phyloP scores from a whole-genome alignment of 2,329 filamentous ascomycete species.

The Trichoderma breve region DNA sequence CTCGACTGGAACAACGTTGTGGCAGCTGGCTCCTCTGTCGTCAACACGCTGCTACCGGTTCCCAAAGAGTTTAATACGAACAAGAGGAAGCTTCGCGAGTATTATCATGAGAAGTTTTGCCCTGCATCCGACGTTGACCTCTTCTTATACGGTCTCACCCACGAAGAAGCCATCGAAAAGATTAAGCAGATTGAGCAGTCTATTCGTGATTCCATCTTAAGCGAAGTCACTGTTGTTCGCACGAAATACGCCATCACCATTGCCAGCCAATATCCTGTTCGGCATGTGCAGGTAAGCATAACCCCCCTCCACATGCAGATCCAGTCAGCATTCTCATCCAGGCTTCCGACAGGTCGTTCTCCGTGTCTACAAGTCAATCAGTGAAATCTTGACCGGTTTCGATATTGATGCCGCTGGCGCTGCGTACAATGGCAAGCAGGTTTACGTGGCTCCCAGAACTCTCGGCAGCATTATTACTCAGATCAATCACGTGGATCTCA shows the following conservation, averaged over 20 bases:
- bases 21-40: constrained; percentile 75
- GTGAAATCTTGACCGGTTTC: constrained; percentile 83
- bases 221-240: constrained; percentile 79
- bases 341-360: constrained; percentile 65
- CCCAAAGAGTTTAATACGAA: constrained; percentile 59
- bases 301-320: not conserved
- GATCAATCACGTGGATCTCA: constrained; percentile 75
- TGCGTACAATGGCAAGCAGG: constrained; percentile 76
- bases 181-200: constrained; percentile 76
- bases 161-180: constrained; percentile 76
- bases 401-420: constrained; percentile 83
- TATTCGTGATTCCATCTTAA: constrained; percentile 73
- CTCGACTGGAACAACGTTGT: constrained; percentile 82
- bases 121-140: constrained; percentile 85
- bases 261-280: constrained; percentile 76
- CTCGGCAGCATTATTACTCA: constrained; percentile 79
- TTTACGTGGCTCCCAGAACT: constrained; percentile 75
- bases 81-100: constrained; percentile 64
- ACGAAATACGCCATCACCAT: constrained; percentile 89
- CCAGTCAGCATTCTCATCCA: not conserved
- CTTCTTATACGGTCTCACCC: constrained; percentile 76
- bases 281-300: constrained; percentile 64
- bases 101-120: constrained; percentile 78
- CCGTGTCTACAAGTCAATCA: constrained; percentile 78
- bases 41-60: constrained; percentile 73